These are phyloP conservation scores for Heterobasidion annosum DNA, from an alignment of 1,284 basidiomycete species.

Conservation along the genomic window DNA sequence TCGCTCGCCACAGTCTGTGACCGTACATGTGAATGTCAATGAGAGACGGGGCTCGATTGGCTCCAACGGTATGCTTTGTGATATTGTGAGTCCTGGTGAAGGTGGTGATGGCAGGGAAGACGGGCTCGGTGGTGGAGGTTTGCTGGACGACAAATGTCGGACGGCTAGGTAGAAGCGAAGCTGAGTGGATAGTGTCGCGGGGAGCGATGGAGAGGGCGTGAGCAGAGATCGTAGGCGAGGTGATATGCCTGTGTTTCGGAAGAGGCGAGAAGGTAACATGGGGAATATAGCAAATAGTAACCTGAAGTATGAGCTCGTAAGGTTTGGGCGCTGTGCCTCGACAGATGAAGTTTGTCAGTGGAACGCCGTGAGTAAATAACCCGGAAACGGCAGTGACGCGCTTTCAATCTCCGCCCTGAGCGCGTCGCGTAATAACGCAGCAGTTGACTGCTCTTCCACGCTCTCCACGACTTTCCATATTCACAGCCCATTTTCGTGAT, in stretches of 20 bases:
- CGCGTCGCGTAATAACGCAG: conserved; percentile 12
- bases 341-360: too few species aligned
- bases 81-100: conserved; percentile 16
- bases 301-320: too few species aligned
- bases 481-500: background rate
- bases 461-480: background rate
- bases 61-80: conserved; percentile 16
- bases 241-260: conserved; percentile 29
- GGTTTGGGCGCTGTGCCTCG: background rate
- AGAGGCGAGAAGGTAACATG: conserved; percentile 34
- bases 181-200: conserved; percentile 17
- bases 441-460: too few species aligned
- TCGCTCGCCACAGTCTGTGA: conserved; percentile 66
- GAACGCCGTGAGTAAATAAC: background rate
- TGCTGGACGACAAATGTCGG: conserved; percentile 5
- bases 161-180: conserved; percentile 5
- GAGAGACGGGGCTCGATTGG: conserved; percentile 48
- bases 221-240: conserved; percentile 29
- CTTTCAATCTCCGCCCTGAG: conserved; percentile 31
- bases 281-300: background rate
- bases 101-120: background rate
- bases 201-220: conserved; percentile 25
- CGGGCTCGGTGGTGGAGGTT: background rate
- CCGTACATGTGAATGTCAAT: conserved; percentile 88
- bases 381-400: conserved; percentile 18